Base-by-base conservation (phyloP, 1,139 yeast species). In the Nakaseomyces sp. region DNA sequence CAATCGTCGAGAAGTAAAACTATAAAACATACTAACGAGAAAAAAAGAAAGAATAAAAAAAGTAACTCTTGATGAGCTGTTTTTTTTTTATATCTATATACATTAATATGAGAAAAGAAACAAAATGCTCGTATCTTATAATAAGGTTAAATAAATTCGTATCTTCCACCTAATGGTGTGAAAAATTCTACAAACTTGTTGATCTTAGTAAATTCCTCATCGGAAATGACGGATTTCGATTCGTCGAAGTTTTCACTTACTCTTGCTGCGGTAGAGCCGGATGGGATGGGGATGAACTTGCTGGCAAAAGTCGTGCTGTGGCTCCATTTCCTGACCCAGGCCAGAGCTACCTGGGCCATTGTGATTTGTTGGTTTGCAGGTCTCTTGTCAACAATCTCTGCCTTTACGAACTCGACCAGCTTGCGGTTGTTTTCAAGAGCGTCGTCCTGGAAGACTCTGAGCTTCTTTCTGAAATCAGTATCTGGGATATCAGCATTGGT, bases 201-300 rank as follows among this genome's bases (percentile, higher is more conserved):
- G 43, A 79, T 69, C 33, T 68, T 72, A 1, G 63, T 61, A 53
- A 81, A 71, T 49, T 81, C 87, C 0, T 58, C 73, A 28, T 71
- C 75, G 8, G 77, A 57, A 47, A 85, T 67, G 10, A 64, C 61
- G 35, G 77, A 61, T 38, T 44, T 51, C 2, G 38, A 36, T 19
- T 66, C 60, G 6, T 72, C 68, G 50, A 74, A 68, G 63, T 84
- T 85, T 56, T 76, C 81, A 42, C 71, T 69, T 22, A 81, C 76
- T 57, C 84, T 77, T 15, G 63, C 70, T 7, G 67, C 65, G 19
- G 79, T 74, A 5, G 87, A 72, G 7, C 85, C 79, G 44, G 88
- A 81, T 20, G 95, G 95, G 58, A 86, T 83, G 37, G 95, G 94
- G 37, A 87, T 63, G 41, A 85, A 71, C 45, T 68, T 70, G n/a